A percentile compares a stretch with the other conserved stretches of the same genome.
Conservation (phyloP, 1,284 basidiomycete genomes). For the Puccinia sorghi region DNA sequence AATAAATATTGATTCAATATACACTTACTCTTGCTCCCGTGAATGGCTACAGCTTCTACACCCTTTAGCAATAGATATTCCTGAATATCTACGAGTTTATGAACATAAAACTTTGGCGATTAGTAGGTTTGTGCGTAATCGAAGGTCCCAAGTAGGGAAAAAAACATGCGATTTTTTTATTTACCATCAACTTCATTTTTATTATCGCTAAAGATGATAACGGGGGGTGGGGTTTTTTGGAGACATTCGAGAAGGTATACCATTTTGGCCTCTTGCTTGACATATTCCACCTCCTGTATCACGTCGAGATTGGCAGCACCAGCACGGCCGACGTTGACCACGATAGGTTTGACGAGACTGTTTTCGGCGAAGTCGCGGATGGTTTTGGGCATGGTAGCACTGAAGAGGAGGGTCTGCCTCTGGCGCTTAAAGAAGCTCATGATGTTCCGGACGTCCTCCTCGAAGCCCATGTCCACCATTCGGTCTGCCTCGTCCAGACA, state of each 20-base stretch:
- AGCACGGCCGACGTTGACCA: constrained; percentile 96
- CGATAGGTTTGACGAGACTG: constrained; percentile 84
- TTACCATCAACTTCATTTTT: constrained; percentile 98
- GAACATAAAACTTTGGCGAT: background rate
- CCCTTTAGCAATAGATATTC: constrained; percentile 96
- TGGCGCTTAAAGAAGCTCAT: constrained; percentile 98
- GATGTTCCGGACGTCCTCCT: constrained; percentile 96
- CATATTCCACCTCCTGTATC: constrained; percentile 95
- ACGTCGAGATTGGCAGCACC: constrained; percentile 97
- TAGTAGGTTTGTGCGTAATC: background rate
- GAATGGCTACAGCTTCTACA: constrained; percentile 96
- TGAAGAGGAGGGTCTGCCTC: constrained; percentile 94
- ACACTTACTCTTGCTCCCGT: constrained; percentile 85
- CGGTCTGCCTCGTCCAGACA: constrained; percentile 99
- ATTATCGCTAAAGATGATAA: constrained; percentile 97
- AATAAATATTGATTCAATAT: background rate
- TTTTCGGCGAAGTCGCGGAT: constrained; percentile 98
- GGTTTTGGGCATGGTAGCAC: constrained; percentile 97
- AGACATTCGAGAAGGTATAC: constrained; percentile 95
- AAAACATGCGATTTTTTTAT: constrained; percentile 52
- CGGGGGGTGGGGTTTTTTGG: constrained; percentile 97
- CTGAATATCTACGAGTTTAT: constrained; percentile 74
- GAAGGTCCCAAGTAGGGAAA: background rate
- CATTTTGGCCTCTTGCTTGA: constrained; percentile 99
- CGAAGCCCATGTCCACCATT: constrained; percentile 99